These are phyloP conservation scores for Nakazawaea anatomiae DNA, from an alignment of 805 yeast genomes.

Conservation along the genomic window DNA sequence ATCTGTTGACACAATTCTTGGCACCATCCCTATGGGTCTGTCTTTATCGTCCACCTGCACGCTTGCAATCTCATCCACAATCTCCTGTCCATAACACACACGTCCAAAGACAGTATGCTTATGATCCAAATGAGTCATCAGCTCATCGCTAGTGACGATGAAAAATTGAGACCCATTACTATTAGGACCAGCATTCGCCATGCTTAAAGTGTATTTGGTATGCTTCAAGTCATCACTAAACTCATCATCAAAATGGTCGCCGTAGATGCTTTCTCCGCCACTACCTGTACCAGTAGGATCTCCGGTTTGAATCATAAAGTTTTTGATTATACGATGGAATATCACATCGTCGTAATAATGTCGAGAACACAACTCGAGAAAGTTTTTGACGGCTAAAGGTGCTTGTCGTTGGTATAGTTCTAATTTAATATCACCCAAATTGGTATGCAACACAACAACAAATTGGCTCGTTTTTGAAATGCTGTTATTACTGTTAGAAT, in stretches of 20 bases:
- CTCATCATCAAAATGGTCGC: slow-evolving; percentile 39
- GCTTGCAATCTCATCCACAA: slow-evolving; percentile 43
- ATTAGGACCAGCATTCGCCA: slow-evolving; percentile 57
- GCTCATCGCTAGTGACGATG: slow-evolving; percentile 41
- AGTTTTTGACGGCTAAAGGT: slow-evolving; percentile 37
- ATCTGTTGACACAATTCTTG: slow-evolving; percentile 7
- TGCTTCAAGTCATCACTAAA: slow-evolving; percentile 41
- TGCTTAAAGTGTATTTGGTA: slow-evolving; percentile 48
- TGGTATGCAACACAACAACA: slow-evolving; percentile 29
- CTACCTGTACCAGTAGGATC: slow-evolving; percentile 41
- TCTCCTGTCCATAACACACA: slow-evolving; percentile 42
- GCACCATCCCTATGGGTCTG: slow-evolving; percentile 26
- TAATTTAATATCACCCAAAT: slow-evolving; percentile 36
- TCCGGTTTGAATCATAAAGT: slow-evolving; percentile 58
- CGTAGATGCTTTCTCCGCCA: slow-evolving; percentile 33
- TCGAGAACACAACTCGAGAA: slow-evolving; percentile 25
- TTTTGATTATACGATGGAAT: slow-evolving; percentile 45
- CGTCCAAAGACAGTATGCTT: slow-evolving; percentile 56
- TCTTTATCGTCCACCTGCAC: slow-evolving; percentile 40
- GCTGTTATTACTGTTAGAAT: no score
- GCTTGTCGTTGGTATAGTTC: slow-evolving; percentile 27
- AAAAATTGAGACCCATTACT: slow-evolving; percentile 59
- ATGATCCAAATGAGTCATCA: slow-evolving; percentile 40
- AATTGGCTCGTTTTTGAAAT: background rate
- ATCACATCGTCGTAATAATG: slow-evolving; percentile 34